Percentiles rank a stretch among this genome's conserved stretches.
Conservation (phyloP, 2,329 filamentous ascomycete species). For the Colletotrichum sp. region DNA sequence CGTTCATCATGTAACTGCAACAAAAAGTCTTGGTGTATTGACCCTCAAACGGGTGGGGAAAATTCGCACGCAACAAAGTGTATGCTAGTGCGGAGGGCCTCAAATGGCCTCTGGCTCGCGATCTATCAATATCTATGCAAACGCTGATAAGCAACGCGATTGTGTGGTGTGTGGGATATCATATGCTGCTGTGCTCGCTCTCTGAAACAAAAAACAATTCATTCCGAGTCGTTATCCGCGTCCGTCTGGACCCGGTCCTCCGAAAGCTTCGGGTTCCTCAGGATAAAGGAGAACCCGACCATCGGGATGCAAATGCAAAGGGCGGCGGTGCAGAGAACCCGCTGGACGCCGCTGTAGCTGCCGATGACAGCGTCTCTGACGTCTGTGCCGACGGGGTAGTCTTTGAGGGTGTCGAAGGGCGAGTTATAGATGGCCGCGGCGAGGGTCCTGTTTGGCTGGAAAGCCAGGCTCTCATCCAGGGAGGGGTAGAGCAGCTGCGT, state of each 20-base stretch:
- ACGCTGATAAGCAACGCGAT: background rate
- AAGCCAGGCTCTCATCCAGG: conserved; percentile 35
- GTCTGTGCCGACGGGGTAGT: conserved; percentile 34
- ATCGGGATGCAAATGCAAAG: conserved; percentile 26
- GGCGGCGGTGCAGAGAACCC: conserved; percentile 23
- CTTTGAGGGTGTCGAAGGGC: conserved; percentile 35
- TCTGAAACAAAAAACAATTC: background rate
- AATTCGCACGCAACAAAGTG: background rate
- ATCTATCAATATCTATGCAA: background rate
- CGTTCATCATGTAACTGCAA: background rate
- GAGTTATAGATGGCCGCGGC: conserved; percentile 41
- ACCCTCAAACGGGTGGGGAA: background rate
- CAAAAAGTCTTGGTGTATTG: background rate
- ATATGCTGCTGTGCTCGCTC: background rate
- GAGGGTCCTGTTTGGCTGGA: conserved; percentile 38
- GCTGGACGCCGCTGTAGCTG: conserved; percentile 24
- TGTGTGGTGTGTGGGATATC: background rate
- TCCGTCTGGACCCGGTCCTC: conserved; percentile 16
- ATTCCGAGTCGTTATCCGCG: background rate
- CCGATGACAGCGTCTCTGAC: conserved; percentile 19
- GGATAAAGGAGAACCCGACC: conserved; percentile 22
- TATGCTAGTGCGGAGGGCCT: background rate
- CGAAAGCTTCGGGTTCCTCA: conserved; percentile 24
- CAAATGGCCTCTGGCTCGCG: background rate
- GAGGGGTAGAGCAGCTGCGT: conserved; percentile 41